These are phyloP conservation scores for Fusarium sp. DNA, from an alignment of 2,329 filamentous ascomycete genomes.

Conservation along the genomic window DNA sequence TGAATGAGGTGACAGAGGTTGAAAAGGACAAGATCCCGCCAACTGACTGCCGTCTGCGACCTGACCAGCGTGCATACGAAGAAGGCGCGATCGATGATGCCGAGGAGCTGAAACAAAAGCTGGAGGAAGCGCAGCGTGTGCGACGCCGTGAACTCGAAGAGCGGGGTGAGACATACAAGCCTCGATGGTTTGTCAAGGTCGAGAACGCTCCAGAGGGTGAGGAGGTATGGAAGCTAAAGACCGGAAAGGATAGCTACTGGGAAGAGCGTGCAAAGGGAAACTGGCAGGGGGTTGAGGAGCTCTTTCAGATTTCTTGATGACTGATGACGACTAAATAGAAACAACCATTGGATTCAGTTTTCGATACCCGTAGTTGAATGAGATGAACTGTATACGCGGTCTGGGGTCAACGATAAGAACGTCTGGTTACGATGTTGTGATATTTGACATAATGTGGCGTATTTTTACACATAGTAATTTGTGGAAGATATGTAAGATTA, in stretches of 20 bases:
- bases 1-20: conserved; percentile 89
- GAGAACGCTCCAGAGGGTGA: conserved; percentile 70
- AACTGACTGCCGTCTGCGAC: conserved; percentile 86
- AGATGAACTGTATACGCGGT: not conserved
- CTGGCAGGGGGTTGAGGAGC: conserved; percentile 71
- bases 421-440: not conserved
- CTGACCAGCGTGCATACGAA: conserved; percentile 89
- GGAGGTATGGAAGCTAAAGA: conserved; percentile 81
- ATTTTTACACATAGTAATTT: not conserved
- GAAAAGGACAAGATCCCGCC: conserved; percentile 81
- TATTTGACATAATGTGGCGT: not conserved
- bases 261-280: conserved; percentile 79
- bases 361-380: conserved; percentile 29
- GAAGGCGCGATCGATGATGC: conserved; percentile 85
- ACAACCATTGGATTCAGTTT: conserved; percentile 28
- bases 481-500: not conserved
- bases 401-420: not conserved
- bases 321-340: conserved; percentile 39
- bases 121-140: conserved; percentile 88
- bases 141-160: conserved; percentile 82
- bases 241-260: conserved; percentile 93
- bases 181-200: conserved; percentile 87
- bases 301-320: conserved; percentile 56
- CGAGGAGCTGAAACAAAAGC: conserved; percentile 82
- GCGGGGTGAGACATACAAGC: conserved; percentile 77